Evolutionary conservation across 2,329 filamentous ascomycete species (phyloP).

Genomic region (Colletotrichum sp.): DNA sequence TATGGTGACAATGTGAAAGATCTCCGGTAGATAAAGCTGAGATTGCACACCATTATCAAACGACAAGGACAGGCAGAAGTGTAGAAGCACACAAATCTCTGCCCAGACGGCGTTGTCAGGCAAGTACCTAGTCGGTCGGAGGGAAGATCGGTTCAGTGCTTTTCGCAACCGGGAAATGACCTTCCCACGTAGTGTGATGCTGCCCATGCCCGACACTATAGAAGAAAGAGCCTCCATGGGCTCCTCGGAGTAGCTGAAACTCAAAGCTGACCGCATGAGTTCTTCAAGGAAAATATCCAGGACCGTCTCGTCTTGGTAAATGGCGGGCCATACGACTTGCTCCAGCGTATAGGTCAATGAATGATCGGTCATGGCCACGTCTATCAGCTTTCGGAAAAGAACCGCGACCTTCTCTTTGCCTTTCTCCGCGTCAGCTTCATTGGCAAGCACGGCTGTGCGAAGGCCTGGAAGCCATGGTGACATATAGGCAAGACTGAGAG

Average conservation of each 20-base stretch:
- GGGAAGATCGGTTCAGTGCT: constrained; percentile 69
- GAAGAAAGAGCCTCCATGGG: constrained; percentile 65
- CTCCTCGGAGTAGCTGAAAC: constrained; percentile 61
- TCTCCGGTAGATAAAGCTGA: constrained; percentile 70
- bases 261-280: constrained; percentile 66
- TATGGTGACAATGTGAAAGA: constrained; percentile 76
- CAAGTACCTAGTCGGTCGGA: constrained; percentile 68
- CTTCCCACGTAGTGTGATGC: constrained; percentile 68
- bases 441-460: constrained; percentile 62
- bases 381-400: constrained; percentile 70
- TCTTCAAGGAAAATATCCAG: constrained; percentile 73
- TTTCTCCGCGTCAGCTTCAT: constrained; percentile 68
- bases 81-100: constrained; percentile 71
- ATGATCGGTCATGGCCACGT: constrained; percentile 66
- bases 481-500: constrained; percentile 72
- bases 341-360: constrained; percentile 65
- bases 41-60: constrained; percentile 72
- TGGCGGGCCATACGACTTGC: constrained; percentile 68
- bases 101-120: constrained; percentile 72
- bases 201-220: constrained; percentile 67
- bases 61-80: constrained; percentile 69
- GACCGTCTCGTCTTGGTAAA: constrained; percentile 68
- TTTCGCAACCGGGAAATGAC: constrained; percentile 70
- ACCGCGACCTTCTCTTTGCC: constrained; percentile 67
- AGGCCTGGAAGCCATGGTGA: constrained; percentile 70